Conservation (phyloP, 2,329 filamentous ascomycete species). For the Sarocladiaceae sp. region DNA sequence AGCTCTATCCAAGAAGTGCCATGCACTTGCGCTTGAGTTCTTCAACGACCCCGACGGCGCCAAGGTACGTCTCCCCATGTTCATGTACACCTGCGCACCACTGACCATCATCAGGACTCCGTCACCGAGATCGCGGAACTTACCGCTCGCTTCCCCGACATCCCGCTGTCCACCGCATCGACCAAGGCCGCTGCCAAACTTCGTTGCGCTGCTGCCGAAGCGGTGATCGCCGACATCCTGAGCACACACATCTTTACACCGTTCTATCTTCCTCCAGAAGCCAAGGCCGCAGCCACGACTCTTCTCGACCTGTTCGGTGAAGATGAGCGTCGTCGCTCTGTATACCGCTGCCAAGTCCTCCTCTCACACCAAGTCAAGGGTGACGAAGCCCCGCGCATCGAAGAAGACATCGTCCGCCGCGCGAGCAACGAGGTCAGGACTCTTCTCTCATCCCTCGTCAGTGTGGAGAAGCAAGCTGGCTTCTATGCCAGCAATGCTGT, state of each 20-base stretch:
- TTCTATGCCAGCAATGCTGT: constrained; percentile 19
- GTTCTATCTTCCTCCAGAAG: constrained; percentile 20
- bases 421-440: constrained; percentile 20
- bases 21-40: constrained; percentile 21
- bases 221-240: constrained; percentile 20
- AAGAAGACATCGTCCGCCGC: constrained; percentile 21
- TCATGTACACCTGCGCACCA: not conserved
- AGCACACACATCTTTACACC: constrained; percentile 22
- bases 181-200: constrained; percentile 19
- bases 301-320: constrained; percentile 21
- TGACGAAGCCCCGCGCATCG: constrained; percentile 15
- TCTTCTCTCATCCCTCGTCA: constrained; percentile 17
- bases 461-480: constrained; percentile 19
- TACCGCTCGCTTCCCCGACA: constrained; percentile 17
- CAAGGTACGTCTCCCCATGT: constrained; percentile 13
- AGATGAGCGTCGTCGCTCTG: constrained; percentile 18
- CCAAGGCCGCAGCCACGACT: constrained; percentile 14
- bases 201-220: constrained; percentile 24
- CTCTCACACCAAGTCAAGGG: constrained; percentile 14
- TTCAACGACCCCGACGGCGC: constrained; percentile 21
- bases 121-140: constrained; percentile 21
- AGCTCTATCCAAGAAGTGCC: constrained; percentile 19
- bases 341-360: constrained; percentile 25
- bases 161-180: constrained; percentile 19
- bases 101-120: constrained; percentile 12